A percentile compares a stretch with the other conserved stretches of the same genome.
Evolutionary conservation across 441 rosid species (phyloP).

Genomic region (Gossypium gossypioides): DNA sequence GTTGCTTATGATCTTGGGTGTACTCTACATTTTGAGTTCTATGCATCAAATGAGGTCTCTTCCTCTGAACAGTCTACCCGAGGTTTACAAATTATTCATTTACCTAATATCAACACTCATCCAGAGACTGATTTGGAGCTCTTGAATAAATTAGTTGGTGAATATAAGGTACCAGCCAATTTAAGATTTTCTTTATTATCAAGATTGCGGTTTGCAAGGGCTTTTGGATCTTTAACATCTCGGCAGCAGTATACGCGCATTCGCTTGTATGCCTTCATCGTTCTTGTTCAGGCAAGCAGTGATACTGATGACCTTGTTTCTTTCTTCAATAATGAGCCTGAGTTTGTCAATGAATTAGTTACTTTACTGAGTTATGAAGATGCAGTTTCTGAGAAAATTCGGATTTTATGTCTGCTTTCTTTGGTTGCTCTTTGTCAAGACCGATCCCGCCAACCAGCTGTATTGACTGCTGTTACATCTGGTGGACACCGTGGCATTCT

Average conservation of each 20-base stretch:
- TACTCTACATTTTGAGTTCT: constrained; percentile 94
- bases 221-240: constrained; percentile 60
- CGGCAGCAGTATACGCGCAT: constrained; percentile 85
- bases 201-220: constrained; percentile 87
- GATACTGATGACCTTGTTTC: constrained; percentile 69
- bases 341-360: constrained; percentile 81
- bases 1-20: constrained; percentile 74
- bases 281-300: constrained; percentile 82
- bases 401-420: constrained; percentile 62
- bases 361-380: constrained; percentile 73
- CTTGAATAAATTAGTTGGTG: constrained; percentile 57
- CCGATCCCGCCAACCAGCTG: constrained; percentile 76
- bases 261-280: constrained; percentile 83
- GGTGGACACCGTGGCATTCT: constrained; percentile 89
- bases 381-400: constrained; percentile 79
- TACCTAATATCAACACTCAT: constrained; percentile 38
- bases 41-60: constrained; percentile 37
- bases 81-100: constrained; percentile 75
- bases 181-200: constrained; percentile 79
- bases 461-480: constrained; percentile 80
- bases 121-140: constrained; percentile 76
- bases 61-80: constrained; percentile 35
- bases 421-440: constrained; percentile 91
- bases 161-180: constrained; percentile 66
- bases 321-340: constrained; percentile 86